A percentile compares a stretch with the other conserved stretches of the same genome.
phyloP scores from a whole-genome alignment of 306 rosid species.

The Senna tora region DNA sequence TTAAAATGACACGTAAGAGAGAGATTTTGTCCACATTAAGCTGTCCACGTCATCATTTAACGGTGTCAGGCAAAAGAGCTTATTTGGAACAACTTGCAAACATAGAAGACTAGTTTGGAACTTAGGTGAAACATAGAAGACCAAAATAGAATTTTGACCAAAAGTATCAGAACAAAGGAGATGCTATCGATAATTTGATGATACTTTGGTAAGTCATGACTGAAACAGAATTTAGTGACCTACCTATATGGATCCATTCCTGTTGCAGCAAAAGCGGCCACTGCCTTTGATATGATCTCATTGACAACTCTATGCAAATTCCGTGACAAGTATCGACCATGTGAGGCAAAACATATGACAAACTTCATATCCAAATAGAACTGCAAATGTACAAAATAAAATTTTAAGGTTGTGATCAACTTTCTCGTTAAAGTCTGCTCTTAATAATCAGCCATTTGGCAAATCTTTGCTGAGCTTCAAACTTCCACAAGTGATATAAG shows the following conservation, averaged over 20 bases:
- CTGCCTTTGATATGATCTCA: slow-evolving; percentile 92
- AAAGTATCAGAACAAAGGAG: not conserved
- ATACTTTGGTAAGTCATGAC: not conserved
- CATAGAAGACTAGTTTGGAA: too few species aligned
- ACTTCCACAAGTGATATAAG: not conserved
- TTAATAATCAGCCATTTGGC: slow-evolving; percentile 22
- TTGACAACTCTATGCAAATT: slow-evolving; percentile 78
- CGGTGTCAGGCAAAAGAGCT: too few species aligned
- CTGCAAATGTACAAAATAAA: slow-evolving; percentile 58
- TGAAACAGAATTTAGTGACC: slow-evolving; percentile 18
- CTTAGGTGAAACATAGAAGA: too few species aligned
- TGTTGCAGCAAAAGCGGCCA: slow-evolving; percentile 84
- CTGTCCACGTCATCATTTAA: too few species aligned
- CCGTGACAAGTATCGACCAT: slow-evolving; percentile 88
- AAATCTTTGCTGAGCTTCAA: slow-evolving; percentile 20
- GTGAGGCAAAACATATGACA: slow-evolving; percentile 90
- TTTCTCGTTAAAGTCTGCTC: slow-evolving; percentile 13
- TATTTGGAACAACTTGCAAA: too few species aligned
- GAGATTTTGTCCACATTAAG: too few species aligned
- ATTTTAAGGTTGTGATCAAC: slow-evolving; percentile 8
- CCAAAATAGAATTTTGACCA: too few species aligned
- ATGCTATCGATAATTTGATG: not conserved
- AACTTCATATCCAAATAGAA: slow-evolving; percentile 98
- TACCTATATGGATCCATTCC: slow-evolving; percentile 95
- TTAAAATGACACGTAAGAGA: too few species aligned